Percentiles rank a stretch among this genome's conserved stretches.
Evolutionary conservation across 345 rosid species (phyloP).

Genomic region (Syzygium aromaticum): DNA sequence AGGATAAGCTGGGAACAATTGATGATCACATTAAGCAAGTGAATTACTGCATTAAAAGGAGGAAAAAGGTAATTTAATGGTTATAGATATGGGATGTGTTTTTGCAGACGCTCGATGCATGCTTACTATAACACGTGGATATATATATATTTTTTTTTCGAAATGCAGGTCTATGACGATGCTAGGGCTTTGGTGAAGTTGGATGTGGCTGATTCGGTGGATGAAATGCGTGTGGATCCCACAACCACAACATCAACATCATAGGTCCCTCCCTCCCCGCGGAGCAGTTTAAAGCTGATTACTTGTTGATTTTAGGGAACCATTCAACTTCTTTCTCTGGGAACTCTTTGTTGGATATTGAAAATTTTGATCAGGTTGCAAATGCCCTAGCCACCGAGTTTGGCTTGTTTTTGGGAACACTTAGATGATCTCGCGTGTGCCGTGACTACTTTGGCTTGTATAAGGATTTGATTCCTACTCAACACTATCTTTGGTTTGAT

Average conservation of each 20-base stretch:
- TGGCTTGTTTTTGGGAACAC: accelerated
- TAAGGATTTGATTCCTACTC: not conserved
- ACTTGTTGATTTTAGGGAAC: not conserved
- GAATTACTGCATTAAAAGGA: not conserved
- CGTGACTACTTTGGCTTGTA: not conserved
- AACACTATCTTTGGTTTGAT: not conserved
- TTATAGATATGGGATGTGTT: accelerated
- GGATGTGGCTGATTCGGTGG: not conserved
- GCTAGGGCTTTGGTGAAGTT: not conserved
- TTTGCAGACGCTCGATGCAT: not conserved
- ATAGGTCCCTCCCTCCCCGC: not conserved
- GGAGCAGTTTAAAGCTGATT: not conserved
- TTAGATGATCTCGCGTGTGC: not conserved
- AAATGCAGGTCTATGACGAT: not conserved
- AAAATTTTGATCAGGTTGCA: not conserved
- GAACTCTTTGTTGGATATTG: not conserved
- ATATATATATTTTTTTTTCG: accelerated
- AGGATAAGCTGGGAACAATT: not conserved
- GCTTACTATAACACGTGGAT: not conserved
- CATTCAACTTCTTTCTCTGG: not conserved
- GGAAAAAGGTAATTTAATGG: not conserved
- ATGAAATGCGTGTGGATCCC: not conserved
- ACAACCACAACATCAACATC: not conserved
- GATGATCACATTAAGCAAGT: not conserved
- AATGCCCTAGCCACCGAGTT: not conserved